Conservation (phyloP, 768 basidiomycete species). For the Hysterangium stoloniferum region DNA sequence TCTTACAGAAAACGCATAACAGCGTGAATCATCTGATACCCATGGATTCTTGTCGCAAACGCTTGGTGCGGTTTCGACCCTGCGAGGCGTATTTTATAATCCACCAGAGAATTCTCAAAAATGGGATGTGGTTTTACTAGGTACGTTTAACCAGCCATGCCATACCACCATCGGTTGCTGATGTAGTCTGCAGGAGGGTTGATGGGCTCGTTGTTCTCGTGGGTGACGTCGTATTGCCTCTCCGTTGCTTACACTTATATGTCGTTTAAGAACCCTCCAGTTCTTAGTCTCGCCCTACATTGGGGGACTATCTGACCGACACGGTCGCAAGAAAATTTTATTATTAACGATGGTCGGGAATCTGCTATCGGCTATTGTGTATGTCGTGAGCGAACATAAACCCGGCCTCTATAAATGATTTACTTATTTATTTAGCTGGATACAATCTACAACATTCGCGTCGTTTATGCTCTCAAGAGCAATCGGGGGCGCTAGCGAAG, state of each 20-base stretch:
- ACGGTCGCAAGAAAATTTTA: constrained; percentile 80
- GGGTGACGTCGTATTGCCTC: constrained; percentile 24
- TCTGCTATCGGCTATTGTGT: constrained; percentile 82
- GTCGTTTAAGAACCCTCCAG: constrained; percentile 58
- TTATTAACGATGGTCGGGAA: constrained; percentile 90
- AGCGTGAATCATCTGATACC: constrained; percentile 69
- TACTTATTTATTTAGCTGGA: constrained; percentile 52
- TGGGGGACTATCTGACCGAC: constrained; percentile 78
- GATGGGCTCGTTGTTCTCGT: constrained; percentile 93
- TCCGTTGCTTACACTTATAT: constrained; percentile 5
- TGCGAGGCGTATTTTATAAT: constrained; percentile 60
- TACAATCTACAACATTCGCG: constrained; percentile 83
- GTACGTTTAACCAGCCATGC: constrained; percentile 27
- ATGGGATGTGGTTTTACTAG: constrained; percentile 96
- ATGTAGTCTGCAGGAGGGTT: constrained; percentile 50
- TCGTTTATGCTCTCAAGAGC: constrained; percentile 85
- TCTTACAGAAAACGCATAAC: constrained; percentile 7
- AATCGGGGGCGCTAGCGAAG: constrained; percentile 91
- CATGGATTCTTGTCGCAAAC: constrained; percentile 68
- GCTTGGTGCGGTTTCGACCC: constrained; percentile 53
- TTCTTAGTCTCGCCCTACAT: constrained; percentile 79
- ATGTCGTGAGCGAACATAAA: constrained; percentile 33
- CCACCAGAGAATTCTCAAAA: constrained; percentile 53
- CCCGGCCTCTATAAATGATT: neutral
- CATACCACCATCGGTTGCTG: neutral